phyloP scores from a whole-genome alignment of 192 early-diverging fungal genomes.

The Linnemannia exigua region DNA sequence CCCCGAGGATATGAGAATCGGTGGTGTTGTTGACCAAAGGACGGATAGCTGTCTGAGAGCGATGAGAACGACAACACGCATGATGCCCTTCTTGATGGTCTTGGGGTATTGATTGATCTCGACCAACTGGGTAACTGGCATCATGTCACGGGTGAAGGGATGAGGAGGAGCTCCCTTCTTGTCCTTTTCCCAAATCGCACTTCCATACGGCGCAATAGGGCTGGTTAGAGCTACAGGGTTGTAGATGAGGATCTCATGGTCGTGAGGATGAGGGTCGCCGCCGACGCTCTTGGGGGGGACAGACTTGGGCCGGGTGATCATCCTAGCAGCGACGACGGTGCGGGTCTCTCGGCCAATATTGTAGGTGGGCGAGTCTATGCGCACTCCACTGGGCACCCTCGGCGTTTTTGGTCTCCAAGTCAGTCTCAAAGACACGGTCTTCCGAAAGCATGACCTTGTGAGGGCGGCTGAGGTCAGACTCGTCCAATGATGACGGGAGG shows the following conservation, averaged over 20 bases:
- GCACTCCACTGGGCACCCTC: constrained; percentile 6
- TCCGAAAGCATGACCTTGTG: neutral
- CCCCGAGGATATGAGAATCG: constrained; percentile 24
- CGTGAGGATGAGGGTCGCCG: neutral
- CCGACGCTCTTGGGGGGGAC: neutral
- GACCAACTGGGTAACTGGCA: constrained; percentile 20
- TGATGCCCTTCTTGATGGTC: neutral
- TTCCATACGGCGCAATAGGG: constrained; percentile 23
- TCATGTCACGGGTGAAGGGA: neutral
- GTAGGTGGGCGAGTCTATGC: constrained; percentile 25
- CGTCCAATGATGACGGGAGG: neutral
- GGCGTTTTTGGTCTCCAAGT: neutral
- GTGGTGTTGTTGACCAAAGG: neutral
- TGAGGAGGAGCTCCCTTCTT: neutral
- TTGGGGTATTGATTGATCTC: constrained; percentile 43
- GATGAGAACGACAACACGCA: constrained; percentile 39
- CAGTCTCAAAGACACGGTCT: neutral
- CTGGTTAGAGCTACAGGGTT: constrained; percentile 22
- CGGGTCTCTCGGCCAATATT: constrained; percentile 13
- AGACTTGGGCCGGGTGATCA: constrained; percentile 17
- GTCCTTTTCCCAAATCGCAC: constrained; percentile 19
- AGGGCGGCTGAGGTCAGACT: neutral
- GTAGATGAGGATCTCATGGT: constrained; percentile 27
- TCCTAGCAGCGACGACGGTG: constrained; percentile 27
- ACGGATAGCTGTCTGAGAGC: constrained; percentile 32